Percentiles rank a stretch among this genome's conserved stretches.
phyloP scores from a whole-genome alignment of 1,284 basidiomycete species.

The Pyrrhoderma lamaoense region DNA sequence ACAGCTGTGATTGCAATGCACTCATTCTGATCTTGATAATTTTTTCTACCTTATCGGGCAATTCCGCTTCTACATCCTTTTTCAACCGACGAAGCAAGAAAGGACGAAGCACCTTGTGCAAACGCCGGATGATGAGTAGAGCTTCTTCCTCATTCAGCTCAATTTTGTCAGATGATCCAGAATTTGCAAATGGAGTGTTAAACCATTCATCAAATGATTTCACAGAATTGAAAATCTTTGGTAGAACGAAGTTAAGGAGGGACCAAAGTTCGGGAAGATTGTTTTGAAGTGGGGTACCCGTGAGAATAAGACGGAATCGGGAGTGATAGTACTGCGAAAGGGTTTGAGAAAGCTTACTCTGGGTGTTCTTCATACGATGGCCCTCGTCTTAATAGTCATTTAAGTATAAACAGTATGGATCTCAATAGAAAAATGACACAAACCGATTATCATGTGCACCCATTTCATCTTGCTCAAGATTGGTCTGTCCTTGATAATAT shows the following conservation, averaged over 20 bases:
- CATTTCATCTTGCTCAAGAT: constrained; percentile 90
- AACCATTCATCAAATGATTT: constrained; percentile 99
- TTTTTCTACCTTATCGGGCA: constrained; percentile 99
- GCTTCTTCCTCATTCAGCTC: constrained; percentile 99
- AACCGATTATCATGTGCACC: constrained; percentile 97
- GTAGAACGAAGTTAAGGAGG: constrained; percentile 95
- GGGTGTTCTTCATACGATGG: constrained; percentile 99
- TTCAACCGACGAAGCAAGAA: constrained; percentile 96
- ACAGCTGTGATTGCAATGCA: constrained; percentile 88
- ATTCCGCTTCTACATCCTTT: constrained; percentile 96
- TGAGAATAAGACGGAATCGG: constrained; percentile 92
- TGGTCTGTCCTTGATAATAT: constrained; percentile 97
- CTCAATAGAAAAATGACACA: constrained; percentile 21
- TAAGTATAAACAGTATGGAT: constrained; percentile 9
- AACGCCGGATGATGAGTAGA: constrained; percentile 91
- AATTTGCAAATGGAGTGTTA: constrained; percentile 98
- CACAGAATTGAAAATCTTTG: constrained; percentile 98
- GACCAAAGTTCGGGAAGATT: constrained; percentile 98
- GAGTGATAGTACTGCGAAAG: constrained; percentile 92
- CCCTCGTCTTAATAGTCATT: constrained; percentile 72
- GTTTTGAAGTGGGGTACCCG: constrained; percentile 97
- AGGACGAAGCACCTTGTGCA: constrained; percentile 97
- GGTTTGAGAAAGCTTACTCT: constrained; percentile 90
- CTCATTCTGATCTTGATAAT: constrained; percentile 99
- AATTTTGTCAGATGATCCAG: constrained; percentile 94